Conservation (phyloP, 805 yeast genomes). For the Yamadazyma takamatsuzukensis region DNA sequence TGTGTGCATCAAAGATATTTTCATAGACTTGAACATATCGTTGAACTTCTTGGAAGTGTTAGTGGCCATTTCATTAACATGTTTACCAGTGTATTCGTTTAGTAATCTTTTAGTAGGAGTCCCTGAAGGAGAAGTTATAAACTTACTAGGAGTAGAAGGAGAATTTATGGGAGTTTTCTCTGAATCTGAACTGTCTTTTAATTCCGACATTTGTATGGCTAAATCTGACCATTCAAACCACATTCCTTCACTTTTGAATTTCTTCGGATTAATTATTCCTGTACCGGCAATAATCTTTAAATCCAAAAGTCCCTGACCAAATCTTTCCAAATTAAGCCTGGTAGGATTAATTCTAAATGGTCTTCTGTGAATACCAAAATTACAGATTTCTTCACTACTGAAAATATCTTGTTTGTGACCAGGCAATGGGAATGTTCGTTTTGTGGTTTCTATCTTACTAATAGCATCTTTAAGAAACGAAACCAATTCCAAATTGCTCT, state of each 20-base stretch:
- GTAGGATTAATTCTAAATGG: slow-evolving; percentile 34
- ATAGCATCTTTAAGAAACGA: slow-evolving; percentile 21
- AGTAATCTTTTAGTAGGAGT: not conserved
- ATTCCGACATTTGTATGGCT: slow-evolving; percentile 19
- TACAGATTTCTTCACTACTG: slow-evolving; percentile 36
- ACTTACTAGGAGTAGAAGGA: no score
- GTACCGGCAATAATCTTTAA: slow-evolving; percentile 28
- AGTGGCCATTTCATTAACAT: slow-evolving; percentile 20
- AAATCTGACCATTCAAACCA: slow-evolving; percentile 44
- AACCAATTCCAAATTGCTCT: slow-evolving; percentile 16
- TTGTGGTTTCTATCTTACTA: slow-evolving; percentile 19
- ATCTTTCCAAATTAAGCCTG: slow-evolving; percentile 31
- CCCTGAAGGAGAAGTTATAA: not conserved
- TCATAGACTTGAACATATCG: slow-evolving; percentile 32
- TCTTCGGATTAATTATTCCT: slow-evolving; percentile 28
- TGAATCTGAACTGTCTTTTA: slow-evolving; percentile 1
- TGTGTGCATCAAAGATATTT: slow-evolving; percentile 25
- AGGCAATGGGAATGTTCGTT: slow-evolving; percentile 35
- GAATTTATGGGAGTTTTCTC: not conserved
- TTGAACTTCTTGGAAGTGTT: slow-evolving; percentile 26
- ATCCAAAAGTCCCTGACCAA: slow-evolving; percentile 39
- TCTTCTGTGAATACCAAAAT: slow-evolving; percentile 15
- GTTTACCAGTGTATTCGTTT: slow-evolving; percentile 8
- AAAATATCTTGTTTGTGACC: slow-evolving; percentile 38
- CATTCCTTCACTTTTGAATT: slow-evolving; percentile 39